Evolutionary conservation across 345 rosid genomes (phyloP), one percentile per base, ranked within the genome.

Genomic region (Corymbia maculata): DNA sequence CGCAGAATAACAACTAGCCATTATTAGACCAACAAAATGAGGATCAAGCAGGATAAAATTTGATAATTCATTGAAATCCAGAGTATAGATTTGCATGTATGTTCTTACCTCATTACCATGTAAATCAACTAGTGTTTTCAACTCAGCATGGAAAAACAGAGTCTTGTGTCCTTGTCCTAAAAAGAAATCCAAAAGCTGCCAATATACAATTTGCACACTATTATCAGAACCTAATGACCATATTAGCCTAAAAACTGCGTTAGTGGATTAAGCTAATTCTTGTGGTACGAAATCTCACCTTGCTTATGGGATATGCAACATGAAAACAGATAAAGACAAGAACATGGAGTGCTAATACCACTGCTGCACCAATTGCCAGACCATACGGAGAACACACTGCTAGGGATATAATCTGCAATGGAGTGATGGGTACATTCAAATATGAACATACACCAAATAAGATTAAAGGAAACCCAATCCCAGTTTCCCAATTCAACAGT

Each of bases 261-360:
- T 61, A 61, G 32, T 61, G 32, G 32, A 61, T 61, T 61, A 28
- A 61, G 70, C 70, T 61, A 61, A 61, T 61, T 61, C 16, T 28
- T 28, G 70, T 11, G 70, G 14, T 28, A 61, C 4, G 15, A 28
- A 61, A 13, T 47, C 52, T 64, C 49, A 94, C 97, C 96, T 95
- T 94, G 96, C 97, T 94, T 86, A 95, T 93, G 36, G 97, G 97
- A 90, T 92, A 95, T 75, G 97, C 94, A 90, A 94, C 90, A 19
- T 95, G 97, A 87, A 93, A 95, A 85, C 96, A 95, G 51, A 93
- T 87, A 89, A 91, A 90, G 87, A 94, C 93, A 88, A 95, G 96
- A 87, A 95, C 10, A 8, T 88, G 94, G 22, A 94, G 96, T 66
- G 91, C 80, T 4, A 95, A 95, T 51, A 93, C 91, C 89, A 95